A percentile compares a stretch with the other conserved stretches of the same genome.
These are phyloP conservation scores for Yamadazyma buinensis DNA, from an alignment of 1,139 yeast genomes.

Conservation along the genomic window DNA sequence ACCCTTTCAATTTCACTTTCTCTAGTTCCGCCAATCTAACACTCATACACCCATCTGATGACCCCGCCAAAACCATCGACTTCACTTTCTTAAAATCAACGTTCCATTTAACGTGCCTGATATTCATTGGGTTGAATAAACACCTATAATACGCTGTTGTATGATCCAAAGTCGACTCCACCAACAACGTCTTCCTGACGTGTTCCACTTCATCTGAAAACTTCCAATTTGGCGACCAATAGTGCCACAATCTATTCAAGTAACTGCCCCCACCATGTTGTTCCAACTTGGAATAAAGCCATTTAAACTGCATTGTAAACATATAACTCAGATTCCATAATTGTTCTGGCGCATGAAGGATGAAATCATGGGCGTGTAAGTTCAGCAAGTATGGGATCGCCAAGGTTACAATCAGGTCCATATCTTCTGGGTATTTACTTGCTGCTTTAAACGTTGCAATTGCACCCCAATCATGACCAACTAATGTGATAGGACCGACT, in stretches of 20 bases:
- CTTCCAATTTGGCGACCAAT: slow-evolving; percentile 43
- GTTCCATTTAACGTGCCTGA: slow-evolving; percentile 20
- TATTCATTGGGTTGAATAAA: slow-evolving; percentile 22
- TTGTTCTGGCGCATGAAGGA: slow-evolving; percentile 33
- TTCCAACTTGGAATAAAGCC: slow-evolving; percentile 22
- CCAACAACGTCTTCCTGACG: slow-evolving; percentile 25
- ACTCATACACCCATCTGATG: slow-evolving; percentile 39
- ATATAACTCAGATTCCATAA: slow-evolving; percentile 35
- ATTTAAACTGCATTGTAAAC: slow-evolving; percentile 36
- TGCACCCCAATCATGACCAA: slow-evolving; percentile 52
- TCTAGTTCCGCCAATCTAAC: slow-evolving; percentile 25
- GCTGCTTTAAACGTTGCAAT: slow-evolving; percentile 35
- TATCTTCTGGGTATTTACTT: slow-evolving; percentile 30
- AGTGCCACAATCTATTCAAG: slow-evolving; percentile 33
- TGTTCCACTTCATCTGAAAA: slow-evolving; percentile 25
- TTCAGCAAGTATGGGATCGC: slow-evolving; percentile 39
- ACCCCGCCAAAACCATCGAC: slow-evolving; percentile 35
- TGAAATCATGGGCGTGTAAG: slow-evolving; percentile 23
- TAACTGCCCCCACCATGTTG: slow-evolving; percentile 21
- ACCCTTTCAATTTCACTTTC: slow-evolving; percentile 18
- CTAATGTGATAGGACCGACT: slow-evolving; percentile 30
- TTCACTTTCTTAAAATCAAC: slow-evolving; percentile 41
- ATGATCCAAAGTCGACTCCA: slow-evolving; percentile 29
- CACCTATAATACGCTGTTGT: slow-evolving; percentile 44
- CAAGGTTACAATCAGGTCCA: slow-evolving; percentile 33